These are phyloP conservation scores for Closterium sp. DNA, from an alignment of 139 green algal genomes.

Conservation along the genomic window DNA sequence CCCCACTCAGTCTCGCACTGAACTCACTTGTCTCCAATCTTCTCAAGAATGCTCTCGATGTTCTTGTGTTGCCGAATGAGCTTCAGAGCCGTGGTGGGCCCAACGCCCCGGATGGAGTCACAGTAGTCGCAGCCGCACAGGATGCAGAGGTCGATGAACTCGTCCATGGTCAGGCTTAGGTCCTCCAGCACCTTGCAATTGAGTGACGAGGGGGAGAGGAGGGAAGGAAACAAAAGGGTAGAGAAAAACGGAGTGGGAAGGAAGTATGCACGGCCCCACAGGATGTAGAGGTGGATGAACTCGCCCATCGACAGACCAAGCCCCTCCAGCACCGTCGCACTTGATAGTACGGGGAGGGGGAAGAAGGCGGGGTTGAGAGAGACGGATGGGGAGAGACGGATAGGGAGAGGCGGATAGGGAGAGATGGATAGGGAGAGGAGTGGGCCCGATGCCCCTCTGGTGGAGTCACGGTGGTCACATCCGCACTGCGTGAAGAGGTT, in stretches of 20 bases:
- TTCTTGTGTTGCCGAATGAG: conserved; percentile 76
- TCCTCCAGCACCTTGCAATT: conserved; percentile 45
- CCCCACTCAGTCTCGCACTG: no score
- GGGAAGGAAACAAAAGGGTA: not conserved
- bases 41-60: conserved; percentile 61
- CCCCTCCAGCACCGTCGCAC: conserved; percentile 41
- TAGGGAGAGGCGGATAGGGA: not conserved
- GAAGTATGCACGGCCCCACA: conserved; percentile 80
- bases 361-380: not conserved
- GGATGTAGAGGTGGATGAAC: conserved; percentile 99
- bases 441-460: not conserved
- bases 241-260: not conserved
- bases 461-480: conserved; percentile 82
- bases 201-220: not conserved
- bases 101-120: conserved; percentile 73
- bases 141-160: conserved; percentile 99
- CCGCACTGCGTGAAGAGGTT: conserved; percentile 98
- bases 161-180: conserved; percentile 67
- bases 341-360: not conserved
- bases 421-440: no score
- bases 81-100: conserved; percentile 74
- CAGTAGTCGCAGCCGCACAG: conserved; percentile 96
- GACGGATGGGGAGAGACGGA: not conserved
- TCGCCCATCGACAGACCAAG: conserved; percentile 72
- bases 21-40: conserved; percentile 40